Evolutionary conservation across 768 basidiomycete genomes (phyloP), one percentile per base, ranked within the genome.

Genomic region (Auricularia cornea): DNA sequence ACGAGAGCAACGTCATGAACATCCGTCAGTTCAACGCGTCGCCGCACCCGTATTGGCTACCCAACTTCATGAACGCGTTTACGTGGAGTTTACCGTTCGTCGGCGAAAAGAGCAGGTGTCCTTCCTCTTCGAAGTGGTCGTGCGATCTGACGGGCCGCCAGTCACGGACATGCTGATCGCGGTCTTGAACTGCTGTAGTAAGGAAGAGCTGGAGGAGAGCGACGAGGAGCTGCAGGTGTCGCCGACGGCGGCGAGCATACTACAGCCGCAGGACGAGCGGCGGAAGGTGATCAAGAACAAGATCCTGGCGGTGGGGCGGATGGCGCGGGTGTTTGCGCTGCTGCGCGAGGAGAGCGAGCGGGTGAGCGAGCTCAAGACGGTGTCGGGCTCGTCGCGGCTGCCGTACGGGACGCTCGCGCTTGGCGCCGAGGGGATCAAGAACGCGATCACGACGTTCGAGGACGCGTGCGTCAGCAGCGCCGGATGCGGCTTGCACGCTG

Each of bases 11-110:
- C 68, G 79, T 78, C 18, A 79, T 80, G 78, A 80, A 80, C 70
- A 79, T 80, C 48, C 75, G 78, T 28, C 80, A 81, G 68, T 81
- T 81, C 74, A 81, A 80, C 72, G 78, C 76, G 70, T 76, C 72
- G 23, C 80, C 80, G 40, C 80, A 81, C 67, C 80, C 80, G 12
- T 81, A 81, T 67, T 81, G 80, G 65, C 44, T 82, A 31, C 81
- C 81, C 4, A 81, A 82, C 70, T 82, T 82, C 61, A 81, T 81
- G 80, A 80, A 82, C 66, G 80, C 80, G 48, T 81, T 82, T 64
- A 80, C 80, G 18, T 81, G 79, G 80, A 74, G 72, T 71, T 66
- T 81, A 66, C 80, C 79, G 6, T 82, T 80, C 68, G 79, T 81
- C 1, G 80, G 79, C 59, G 78, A 80, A 67, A 82, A 82, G 56